Evolutionary conservation across 192 early-diverging fungal species (phyloP).

Genomic region (Coemansia pectinata): DNA sequence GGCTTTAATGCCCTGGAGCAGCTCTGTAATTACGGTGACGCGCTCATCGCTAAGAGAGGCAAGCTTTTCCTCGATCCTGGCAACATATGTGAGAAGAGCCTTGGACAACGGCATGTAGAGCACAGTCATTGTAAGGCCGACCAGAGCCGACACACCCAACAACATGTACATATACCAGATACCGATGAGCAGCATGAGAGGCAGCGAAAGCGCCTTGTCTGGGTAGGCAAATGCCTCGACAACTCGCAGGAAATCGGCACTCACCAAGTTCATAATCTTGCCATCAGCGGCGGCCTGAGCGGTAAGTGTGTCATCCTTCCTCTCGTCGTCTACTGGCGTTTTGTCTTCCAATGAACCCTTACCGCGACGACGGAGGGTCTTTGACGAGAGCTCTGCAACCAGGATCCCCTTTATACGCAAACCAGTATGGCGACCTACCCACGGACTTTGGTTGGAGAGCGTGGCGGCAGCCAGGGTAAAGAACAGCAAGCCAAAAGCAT

Average conservation of each 20-base stretch:
- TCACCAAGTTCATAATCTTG: constrained; percentile 73
- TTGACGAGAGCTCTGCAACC: constrained; percentile 67
- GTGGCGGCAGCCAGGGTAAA: constrained; percentile 44
- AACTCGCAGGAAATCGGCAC: constrained; percentile 67
- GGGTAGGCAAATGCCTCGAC: constrained; percentile 58
- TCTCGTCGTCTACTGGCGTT: constrained; percentile 15
- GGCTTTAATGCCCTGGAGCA: constrained; percentile 84
- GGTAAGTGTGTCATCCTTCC: constrained; percentile 20
- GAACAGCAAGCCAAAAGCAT: constrained; percentile 62
- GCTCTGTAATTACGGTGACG: constrained; percentile 77
- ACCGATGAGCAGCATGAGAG: constrained; percentile 65
- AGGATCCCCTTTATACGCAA: constrained; percentile 63
- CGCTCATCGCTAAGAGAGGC: constrained; percentile 70
- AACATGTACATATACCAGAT: constrained; percentile 70
- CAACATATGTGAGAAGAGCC: constrained; percentile 54
- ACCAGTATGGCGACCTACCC: constrained; percentile 66
- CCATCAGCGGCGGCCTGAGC: constrained; percentile 54
- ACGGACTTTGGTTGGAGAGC: constrained; percentile 57
- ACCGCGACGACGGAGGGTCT: constrained; percentile 62
- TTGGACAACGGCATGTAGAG: constrained; percentile 60
- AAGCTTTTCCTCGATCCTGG: constrained; percentile 59
- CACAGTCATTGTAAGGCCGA: constrained; percentile 70
- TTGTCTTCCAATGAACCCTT: constrained; percentile 55
- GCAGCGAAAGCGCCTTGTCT: constrained; percentile 61
- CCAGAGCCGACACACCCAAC: constrained; percentile 76